A percentile compares a stretch with the other conserved stretches of the same genome.
These are phyloP conservation scores for Austroboletus eburneus DNA, from an alignment of 768 basidiomycete species.

Conservation along the genomic window DNA sequence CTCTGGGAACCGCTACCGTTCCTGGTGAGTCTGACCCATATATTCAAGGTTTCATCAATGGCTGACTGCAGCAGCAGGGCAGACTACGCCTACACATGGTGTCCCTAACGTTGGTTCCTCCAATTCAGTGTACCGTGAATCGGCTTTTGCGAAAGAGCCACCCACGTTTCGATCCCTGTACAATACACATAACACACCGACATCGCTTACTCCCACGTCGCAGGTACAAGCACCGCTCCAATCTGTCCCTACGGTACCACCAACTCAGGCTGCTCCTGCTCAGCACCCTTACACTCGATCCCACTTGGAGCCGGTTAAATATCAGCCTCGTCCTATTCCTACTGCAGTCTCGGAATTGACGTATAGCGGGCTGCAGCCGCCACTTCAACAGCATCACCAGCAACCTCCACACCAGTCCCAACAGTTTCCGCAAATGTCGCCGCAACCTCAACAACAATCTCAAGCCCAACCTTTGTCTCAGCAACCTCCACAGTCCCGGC, in stretches of 20 bases:
- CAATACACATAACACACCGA: conserved; percentile 1
- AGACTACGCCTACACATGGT: not conserved
- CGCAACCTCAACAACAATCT: not conserved
- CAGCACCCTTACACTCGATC: not conserved
- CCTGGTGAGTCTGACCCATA: conserved; percentile 9
- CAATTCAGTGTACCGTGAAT: not conserved
- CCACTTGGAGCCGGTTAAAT: not conserved
- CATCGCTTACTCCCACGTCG: not conserved
- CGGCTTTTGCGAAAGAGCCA: not conserved
- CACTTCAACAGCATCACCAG: not conserved
- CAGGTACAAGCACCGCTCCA: conserved; percentile 6
- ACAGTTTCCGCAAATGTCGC: too few species aligned
- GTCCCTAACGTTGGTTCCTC: not conserved
- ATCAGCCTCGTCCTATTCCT: not conserved
- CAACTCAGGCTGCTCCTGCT: not conserved
- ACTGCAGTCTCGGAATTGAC: not conserved
- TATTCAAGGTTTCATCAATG: not conserved
- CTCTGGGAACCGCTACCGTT: not conserved
- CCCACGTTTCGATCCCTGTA: not conserved
- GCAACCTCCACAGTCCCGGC: not conserved
- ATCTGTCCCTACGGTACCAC: not conserved
- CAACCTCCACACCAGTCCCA: not conserved
- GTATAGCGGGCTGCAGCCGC: not conserved
- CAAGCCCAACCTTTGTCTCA: not conserved
- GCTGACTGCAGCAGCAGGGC: too few species aligned